These are phyloP conservation scores for Blakeslea trispora DNA, from an alignment of 371 early-diverging fungal genomes.

Conservation along the genomic window DNA sequence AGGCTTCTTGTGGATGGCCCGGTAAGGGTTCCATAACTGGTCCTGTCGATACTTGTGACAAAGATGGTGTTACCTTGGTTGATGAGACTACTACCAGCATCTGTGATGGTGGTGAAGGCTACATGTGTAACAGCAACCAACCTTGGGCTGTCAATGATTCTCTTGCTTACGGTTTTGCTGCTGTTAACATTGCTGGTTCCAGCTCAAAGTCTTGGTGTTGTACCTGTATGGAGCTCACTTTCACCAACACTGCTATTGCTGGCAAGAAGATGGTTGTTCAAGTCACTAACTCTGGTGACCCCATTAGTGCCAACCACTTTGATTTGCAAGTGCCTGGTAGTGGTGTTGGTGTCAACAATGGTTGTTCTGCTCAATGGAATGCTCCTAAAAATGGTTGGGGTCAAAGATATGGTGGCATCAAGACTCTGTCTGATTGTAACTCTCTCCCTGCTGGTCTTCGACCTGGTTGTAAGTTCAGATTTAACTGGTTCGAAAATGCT, in stretches of 20 bases:
- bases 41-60: slow-evolving; percentile 38
- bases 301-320: slow-evolving; percentile 41
- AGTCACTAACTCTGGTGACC: slow-evolving; percentile 50
- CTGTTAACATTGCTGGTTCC: slow-evolving; percentile 33
- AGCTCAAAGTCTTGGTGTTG: slow-evolving; percentile 42
- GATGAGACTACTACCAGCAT: slow-evolving; percentile 30
- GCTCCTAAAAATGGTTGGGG: slow-evolving; percentile 45
- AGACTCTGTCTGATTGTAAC: slow-evolving; percentile 27
- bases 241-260: slow-evolving; percentile 33
- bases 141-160: slow-evolving; percentile 43
- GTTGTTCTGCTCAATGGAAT: slow-evolving; percentile 40
- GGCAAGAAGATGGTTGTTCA: slow-evolving; percentile 55
- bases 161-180: slow-evolving; percentile 52
- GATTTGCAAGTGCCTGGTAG: slow-evolving; percentile 55
- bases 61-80: slow-evolving; percentile 33
- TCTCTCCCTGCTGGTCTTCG: slow-evolving; percentile 38
- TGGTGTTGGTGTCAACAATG: slow-evolving; percentile 51
- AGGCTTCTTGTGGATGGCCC: slow-evolving; percentile 48
- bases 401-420: slow-evolving; percentile 42
- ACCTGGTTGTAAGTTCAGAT: slow-evolving; percentile 45
- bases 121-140: slow-evolving; percentile 49
- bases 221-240: slow-evolving; percentile 47
- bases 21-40: slow-evolving; percentile 34
- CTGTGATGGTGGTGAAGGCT: slow-evolving; percentile 42
- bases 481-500: slow-evolving; percentile 46